Conservation (phyloP, 179 eudicot species). For the Vitellaria paradoxa region DNA sequence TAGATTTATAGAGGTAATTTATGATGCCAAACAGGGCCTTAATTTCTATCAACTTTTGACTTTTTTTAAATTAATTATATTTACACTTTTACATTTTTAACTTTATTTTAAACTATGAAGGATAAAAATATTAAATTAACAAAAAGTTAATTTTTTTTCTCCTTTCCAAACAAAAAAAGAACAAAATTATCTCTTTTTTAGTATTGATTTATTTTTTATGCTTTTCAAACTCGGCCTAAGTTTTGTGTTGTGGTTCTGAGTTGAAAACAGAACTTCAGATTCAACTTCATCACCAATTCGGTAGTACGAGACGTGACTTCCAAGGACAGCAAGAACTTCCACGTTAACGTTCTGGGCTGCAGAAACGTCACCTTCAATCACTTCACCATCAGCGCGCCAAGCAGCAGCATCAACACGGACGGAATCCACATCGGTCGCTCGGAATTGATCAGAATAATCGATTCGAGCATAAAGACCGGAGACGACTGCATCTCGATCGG, state of each 20-base stretch:
- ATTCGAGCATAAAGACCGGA: conserved; percentile 35
- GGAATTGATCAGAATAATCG: conserved; percentile 22
- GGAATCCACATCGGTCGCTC: conserved; percentile 52
- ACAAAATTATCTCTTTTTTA: no score
- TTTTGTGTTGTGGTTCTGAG: not conserved
- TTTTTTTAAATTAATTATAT: no score
- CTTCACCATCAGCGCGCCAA: conserved; percentile 33
- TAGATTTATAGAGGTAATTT: no score
- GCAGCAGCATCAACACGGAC: conserved; percentile 44
- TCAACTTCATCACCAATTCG: conserved; percentile 31
- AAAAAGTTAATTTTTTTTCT: no score
- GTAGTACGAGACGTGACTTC: conserved; percentile 35
- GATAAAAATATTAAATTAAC: no score
- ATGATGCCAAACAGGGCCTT: no score
- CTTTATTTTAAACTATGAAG: no score
- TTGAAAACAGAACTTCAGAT: conserved; percentile 35
- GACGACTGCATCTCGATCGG: conserved; percentile 57
- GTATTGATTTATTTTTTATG: no score
- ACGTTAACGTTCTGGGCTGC: conserved; percentile 34
- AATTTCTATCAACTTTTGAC: no score
- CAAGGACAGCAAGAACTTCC: conserved; percentile 49
- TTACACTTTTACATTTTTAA: no score
- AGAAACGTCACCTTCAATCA: conserved; percentile 28
- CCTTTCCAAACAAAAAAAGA: no score
- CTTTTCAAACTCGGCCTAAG: no score